Evolutionary conservation across 2,329 filamentous ascomycete species (phyloP).

Genomic region (Phoma sp.): DNA sequence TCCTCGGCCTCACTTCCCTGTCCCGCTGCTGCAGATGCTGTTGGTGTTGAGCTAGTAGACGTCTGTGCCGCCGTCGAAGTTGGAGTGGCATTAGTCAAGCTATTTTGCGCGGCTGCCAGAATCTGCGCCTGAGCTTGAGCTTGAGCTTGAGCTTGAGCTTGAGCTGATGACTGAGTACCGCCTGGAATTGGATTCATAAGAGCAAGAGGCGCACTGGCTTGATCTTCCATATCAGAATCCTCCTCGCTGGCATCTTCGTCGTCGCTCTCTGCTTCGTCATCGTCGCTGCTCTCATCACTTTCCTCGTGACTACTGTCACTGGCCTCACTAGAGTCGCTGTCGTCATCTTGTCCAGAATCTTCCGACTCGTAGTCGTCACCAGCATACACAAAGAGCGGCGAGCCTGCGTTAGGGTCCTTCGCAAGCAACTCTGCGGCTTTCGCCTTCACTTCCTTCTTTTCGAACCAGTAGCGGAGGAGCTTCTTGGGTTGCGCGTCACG

Average conservation of each 20-base stretch:
- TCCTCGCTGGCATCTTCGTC: background rate
- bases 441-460: constrained; percentile 38
- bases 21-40: background rate
- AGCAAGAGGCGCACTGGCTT: background rate
- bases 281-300: constrained; percentile 18
- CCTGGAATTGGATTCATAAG: too few species aligned
- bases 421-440: constrained; percentile 18
- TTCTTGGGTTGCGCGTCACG: constrained; percentile 29
- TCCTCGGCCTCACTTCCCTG: background rate
- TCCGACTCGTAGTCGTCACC: constrained; percentile 15
- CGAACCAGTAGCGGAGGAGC: constrained; percentile 44
- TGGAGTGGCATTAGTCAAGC: background rate
- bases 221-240: background rate
- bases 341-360: constrained; percentile 2
- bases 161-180: too few species aligned
- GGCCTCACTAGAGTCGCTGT: constrained; percentile 2
- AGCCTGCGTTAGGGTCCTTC: constrained; percentile 17
- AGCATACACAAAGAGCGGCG: constrained; percentile 13
- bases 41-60: background rate
- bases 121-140: too few species aligned
- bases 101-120: too few species aligned
- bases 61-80: background rate
- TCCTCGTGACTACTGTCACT: constrained; percentile 18
- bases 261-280: constrained; percentile 13
- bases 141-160: too few species aligned